These are phyloP conservation scores for Hemisphaericaspora xylanilytica DNA, from an alignment of 1,139 yeast genomes.

Conservation along the genomic window DNA sequence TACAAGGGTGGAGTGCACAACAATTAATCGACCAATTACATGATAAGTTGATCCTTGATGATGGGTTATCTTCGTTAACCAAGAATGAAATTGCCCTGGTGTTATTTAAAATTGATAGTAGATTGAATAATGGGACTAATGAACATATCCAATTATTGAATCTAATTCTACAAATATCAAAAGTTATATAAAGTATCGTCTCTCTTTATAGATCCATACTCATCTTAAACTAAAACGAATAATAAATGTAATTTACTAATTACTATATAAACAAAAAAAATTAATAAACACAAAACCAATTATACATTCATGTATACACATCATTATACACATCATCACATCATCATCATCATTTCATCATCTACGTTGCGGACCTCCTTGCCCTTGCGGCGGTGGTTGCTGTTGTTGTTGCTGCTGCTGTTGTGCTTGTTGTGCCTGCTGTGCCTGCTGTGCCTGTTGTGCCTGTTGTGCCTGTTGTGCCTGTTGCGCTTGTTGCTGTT, in stretches of 20 bases:
- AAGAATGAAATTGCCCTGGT: conserved; percentile 65
- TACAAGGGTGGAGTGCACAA: conserved; percentile 85
- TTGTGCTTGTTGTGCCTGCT: conserved; percentile 16
- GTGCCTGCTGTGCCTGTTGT: conserved; percentile 17
- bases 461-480: conserved; percentile 16
- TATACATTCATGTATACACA: background rate
- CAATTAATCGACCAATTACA: conserved; percentile 80
- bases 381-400: no score
- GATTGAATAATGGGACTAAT: conserved; percentile 82
- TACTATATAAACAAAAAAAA: conserved; percentile 2
- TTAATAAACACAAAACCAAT: background rate
- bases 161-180: conserved; percentile 58
- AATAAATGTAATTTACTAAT: background rate
- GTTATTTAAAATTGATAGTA: conserved; percentile 73
- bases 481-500: conserved; percentile 17
- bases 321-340: no score
- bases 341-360: conserved; percentile 1
- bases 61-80: conserved; percentile 47
- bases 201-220: conserved; percentile 3
- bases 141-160: conserved; percentile 84
- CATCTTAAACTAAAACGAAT: no score
- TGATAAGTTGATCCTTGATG: conserved; percentile 63
- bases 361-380: conserved; percentile 11
- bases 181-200: conserved; percentile 25
- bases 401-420: conserved; percentile 7